phyloP scores from a whole-genome alignment of 331 rosid species.

The Acacia concinna region DNA sequence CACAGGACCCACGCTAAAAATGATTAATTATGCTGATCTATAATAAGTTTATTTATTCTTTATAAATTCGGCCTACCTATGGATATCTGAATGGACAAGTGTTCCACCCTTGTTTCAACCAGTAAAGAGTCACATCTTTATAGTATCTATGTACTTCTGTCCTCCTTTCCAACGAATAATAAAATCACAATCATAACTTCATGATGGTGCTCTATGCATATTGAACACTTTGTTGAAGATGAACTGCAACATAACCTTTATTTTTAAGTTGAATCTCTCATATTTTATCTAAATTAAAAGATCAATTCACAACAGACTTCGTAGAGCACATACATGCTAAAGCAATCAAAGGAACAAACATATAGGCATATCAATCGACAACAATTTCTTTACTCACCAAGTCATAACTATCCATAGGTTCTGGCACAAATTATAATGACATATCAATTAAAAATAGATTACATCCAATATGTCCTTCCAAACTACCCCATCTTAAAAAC shows the following conservation, averaged over 20 bases:
- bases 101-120: background rate
- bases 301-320: background rate
- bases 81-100: background rate
- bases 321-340: background rate
- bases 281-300: background rate
- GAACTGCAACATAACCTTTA: background rate
- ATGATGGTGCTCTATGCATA: background rate
- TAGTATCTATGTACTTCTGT: background rate
- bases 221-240: background rate
- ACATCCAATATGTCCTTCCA: slow-evolving; percentile 20
- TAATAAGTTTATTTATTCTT: background rate
- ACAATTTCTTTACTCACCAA: slow-evolving; percentile 18
- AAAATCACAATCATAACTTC: background rate
- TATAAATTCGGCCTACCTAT: background rate
- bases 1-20: background rate
- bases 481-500: slow-evolving; percentile 21
- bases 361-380: background rate
- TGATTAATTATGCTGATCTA: background rate
- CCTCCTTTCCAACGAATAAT: background rate
- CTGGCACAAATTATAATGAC: slow-evolving; percentile 14
- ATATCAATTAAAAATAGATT: slow-evolving; percentile 27
- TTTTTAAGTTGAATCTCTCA: background rate
- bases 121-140: background rate
- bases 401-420: slow-evolving; percentile 13
- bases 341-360: slow-evolving; percentile 1